Evolutionary conservation across 1,284 basidiomycete species (phyloP).

Genomic region (Rhodotorula sp.): DNA sequence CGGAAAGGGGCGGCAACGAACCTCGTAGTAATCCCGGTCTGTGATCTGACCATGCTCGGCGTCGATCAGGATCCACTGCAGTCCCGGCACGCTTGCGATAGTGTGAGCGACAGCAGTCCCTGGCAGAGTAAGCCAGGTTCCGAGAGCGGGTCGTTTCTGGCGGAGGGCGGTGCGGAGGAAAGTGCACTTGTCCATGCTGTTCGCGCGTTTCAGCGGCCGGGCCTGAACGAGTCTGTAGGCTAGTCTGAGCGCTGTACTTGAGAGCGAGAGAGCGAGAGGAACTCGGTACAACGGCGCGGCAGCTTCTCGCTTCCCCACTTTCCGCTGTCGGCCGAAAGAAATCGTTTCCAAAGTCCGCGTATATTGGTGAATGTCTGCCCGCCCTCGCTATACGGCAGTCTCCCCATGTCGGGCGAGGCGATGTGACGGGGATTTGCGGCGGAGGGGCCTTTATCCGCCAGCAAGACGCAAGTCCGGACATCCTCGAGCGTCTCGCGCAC

Average conservation of each 20-base stretch:
- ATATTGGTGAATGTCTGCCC: too few species aligned
- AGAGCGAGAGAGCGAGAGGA: background rate
- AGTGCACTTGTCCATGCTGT: constrained; percentile 1
- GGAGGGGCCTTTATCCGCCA: too few species aligned
- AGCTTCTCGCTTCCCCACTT: background rate
- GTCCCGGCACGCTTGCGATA: background rate
- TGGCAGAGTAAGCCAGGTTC: constrained; percentile 2
- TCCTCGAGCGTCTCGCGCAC: too few species aligned
- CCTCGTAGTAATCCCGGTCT: constrained; percentile 11
- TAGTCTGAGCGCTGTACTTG: too few species aligned
- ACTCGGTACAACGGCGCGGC: background rate
- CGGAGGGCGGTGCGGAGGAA: constrained; percentile 3
- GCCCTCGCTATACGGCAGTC: too few species aligned
- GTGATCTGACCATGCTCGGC: constrained; percentile 9
- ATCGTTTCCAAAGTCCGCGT: too few species aligned
- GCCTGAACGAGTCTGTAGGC: background rate
- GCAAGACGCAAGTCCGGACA: too few species aligned
- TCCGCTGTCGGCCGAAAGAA: background rate
- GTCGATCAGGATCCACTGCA: constrained; percentile 11
- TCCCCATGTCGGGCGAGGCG: too few species aligned
- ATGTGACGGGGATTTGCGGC: too few species aligned
- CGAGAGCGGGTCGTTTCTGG: background rate
- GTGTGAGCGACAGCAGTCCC: constrained; percentile 1
- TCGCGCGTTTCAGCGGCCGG: background rate
- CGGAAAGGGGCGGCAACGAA: background rate